These are phyloP conservation scores for Telopea speciosissima DNA, from an alignment of 177 flowering plant genomes.

Conservation along the genomic window DNA sequence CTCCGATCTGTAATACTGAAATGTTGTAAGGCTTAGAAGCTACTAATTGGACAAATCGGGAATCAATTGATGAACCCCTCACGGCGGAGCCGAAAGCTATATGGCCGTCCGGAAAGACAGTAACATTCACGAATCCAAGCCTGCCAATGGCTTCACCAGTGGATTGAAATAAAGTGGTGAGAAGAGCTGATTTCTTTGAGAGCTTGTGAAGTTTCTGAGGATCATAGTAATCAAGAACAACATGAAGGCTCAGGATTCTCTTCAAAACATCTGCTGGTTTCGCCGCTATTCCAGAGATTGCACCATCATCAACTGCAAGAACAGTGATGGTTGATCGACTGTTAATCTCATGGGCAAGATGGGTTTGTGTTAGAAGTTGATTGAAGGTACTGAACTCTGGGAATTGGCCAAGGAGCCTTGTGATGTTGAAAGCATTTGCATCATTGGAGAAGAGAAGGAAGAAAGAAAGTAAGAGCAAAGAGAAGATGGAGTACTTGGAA, in stretches of 20 bases:
- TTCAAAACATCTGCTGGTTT: conserved; percentile 7
- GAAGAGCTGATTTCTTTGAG: conserved; percentile 18
- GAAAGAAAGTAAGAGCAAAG: too few species aligned
- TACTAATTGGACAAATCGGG: conserved; percentile 27
- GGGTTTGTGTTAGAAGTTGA: too few species aligned
- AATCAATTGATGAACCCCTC: conserved; percentile 20
- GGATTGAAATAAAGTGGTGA: conserved; percentile 43
- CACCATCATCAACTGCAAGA: too few species aligned
- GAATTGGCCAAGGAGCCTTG: too few species aligned
- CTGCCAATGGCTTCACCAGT: conserved; percentile 21
- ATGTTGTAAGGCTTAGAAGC: conserved; percentile 41
- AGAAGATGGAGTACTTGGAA: too few species aligned
- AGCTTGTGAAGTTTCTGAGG: conserved; percentile 19
- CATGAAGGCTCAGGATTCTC: conserved; percentile 33
- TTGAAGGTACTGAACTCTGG: too few species aligned
- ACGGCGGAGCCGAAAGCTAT: conserved; percentile 36
- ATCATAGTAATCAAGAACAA: conserved; percentile 44
- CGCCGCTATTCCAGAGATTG: too few species aligned
- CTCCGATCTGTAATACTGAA: conserved; percentile 36
- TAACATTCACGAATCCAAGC: conserved; percentile 38
- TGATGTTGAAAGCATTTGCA: too few species aligned
- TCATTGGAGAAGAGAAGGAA: too few species aligned
- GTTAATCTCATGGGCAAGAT: too few species aligned
- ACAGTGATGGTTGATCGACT: too few species aligned
- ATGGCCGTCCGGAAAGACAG: conserved; percentile 11